Evolutionary conservation across 2,329 filamentous ascomycete species (phyloP).

Genomic region (Pseudogymnoascus destructans): DNA sequence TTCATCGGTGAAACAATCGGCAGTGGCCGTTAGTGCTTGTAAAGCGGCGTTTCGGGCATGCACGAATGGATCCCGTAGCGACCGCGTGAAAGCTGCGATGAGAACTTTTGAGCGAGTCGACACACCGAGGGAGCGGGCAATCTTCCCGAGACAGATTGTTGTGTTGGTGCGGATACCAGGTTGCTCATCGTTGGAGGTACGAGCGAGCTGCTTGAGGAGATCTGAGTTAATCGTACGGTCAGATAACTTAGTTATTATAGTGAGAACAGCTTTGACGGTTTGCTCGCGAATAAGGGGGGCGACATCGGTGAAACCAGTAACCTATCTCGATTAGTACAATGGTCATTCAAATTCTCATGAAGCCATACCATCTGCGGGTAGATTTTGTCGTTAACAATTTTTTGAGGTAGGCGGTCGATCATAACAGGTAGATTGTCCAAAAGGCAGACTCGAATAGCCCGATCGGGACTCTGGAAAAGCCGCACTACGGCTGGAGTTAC

Average conservation of each 20-base stretch:
- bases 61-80: constrained; percentile 84
- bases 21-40: constrained; percentile 72
- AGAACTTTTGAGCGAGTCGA: constrained; percentile 79
- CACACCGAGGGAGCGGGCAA: constrained; percentile 73
- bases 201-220: constrained; percentile 76
- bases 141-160: constrained; percentile 92
- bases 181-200: constrained; percentile 94
- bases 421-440: constrained; percentile 80
- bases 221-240: constrained; percentile 92
- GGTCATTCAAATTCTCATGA: neutral
- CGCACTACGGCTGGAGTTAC: constrained; percentile 79
- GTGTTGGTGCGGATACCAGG: constrained; percentile 96
- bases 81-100: constrained; percentile 80
- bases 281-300: constrained; percentile 89
- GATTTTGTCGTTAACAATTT: constrained; percentile 88
- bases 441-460: constrained; percentile 80
- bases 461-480: constrained; percentile 80
- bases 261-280: constrained; percentile 85
- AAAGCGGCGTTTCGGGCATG: constrained; percentile 85
- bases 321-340: constrained; percentile 31
- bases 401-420: constrained; percentile 81
- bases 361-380: constrained; percentile 73
- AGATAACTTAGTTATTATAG: constrained; percentile 76
- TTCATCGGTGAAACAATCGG: constrained; percentile 76
- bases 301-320: constrained; percentile 87